Evolutionary conservation across 768 basidiomycete species (phyloP).

Genomic region (Inosperma sp.): DNA sequence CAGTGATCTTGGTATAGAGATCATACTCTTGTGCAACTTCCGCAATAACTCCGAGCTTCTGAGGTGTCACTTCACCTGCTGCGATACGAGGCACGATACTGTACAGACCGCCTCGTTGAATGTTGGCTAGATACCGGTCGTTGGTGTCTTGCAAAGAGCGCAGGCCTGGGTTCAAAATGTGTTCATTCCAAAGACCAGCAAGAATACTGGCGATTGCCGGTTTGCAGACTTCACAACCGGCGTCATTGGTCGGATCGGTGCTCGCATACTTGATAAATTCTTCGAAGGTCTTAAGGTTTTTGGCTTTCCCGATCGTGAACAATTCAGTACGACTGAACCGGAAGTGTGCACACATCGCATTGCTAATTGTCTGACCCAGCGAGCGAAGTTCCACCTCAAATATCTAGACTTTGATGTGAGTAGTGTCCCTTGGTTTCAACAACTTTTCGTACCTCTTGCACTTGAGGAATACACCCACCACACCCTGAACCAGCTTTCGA

Average conservation of each 20-base stretch:
- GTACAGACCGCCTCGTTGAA: constrained; percentile 68
- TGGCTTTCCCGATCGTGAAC: constrained; percentile 61
- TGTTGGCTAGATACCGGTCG: constrained; percentile 66
- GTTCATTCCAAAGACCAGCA: constrained; percentile 52
- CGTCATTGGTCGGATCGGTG: constrained; percentile 43
- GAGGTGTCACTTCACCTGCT: constrained; percentile 67
- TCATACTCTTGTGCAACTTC: constrained; percentile 61
- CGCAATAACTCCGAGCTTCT: constrained; percentile 59
- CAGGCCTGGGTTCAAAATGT: constrained; percentile 56
- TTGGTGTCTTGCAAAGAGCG: constrained; percentile 72
- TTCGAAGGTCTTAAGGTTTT: constrained; percentile 51
- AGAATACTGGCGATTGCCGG: constrained; percentile 57
- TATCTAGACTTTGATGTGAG: too few species aligned
- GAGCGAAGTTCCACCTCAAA: constrained; percentile 55
- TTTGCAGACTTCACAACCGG: constrained; percentile 74
- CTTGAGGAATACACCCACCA: constrained; percentile 61
- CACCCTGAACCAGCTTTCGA: constrained; percentile 69
- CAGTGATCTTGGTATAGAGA: constrained; percentile 53
- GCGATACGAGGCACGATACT: constrained; percentile 69
- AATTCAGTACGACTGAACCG: constrained; percentile 60
- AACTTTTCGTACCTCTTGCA: constrained; percentile 6
- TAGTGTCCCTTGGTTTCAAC: too few species aligned
- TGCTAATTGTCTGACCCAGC: constrained; percentile 53
- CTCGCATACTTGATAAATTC: constrained; percentile 45
- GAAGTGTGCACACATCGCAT: constrained; percentile 64